These are phyloP conservation scores for Lactarius indigo DNA, from an alignment of 768 basidiomycete species.

Conservation along the genomic window DNA sequence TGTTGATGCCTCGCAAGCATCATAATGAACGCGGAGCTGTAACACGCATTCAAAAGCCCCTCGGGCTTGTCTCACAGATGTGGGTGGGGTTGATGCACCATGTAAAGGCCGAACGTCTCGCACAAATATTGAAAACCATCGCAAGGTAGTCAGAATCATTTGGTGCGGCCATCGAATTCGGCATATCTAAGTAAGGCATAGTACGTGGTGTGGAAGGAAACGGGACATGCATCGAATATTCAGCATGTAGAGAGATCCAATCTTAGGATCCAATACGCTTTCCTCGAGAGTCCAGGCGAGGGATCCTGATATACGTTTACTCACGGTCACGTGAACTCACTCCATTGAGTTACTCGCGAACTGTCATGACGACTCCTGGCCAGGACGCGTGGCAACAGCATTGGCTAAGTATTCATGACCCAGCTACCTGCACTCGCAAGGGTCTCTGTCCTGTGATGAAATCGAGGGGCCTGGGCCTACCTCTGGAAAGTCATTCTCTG, in stretches of 20 bases:
- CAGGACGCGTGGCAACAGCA: slow-evolving; percentile 17
- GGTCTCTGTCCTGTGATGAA: slow-evolving; percentile 74
- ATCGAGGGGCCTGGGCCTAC: slow-evolving; percentile 40
- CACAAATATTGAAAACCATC: slow-evolving; percentile 43
- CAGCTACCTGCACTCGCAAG: slow-evolving; percentile 57
- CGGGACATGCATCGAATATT: slow-evolving; percentile 58
- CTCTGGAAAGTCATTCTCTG: slow-evolving; percentile 64
- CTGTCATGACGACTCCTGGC: background rate
- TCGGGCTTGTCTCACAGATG: slow-evolving; percentile 74
- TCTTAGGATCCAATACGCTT: slow-evolving; percentile 54
- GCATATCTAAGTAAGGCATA: slow-evolving; percentile 51
- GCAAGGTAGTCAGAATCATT: slow-evolving; percentile 63
- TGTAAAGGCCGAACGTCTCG: slow-evolving; percentile 38
- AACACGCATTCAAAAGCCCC: slow-evolving; percentile 54
- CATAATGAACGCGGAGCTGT: slow-evolving; percentile 44
- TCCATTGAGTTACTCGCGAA: background rate
- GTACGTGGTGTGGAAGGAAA: slow-evolving; percentile 51
- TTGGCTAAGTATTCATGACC: slow-evolving; percentile 50
- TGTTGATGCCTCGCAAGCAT: slow-evolving; percentile 35
- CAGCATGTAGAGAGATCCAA: slow-evolving; percentile 55
- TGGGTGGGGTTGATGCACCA: slow-evolving; percentile 61
- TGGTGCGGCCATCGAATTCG: slow-evolving; percentile 54
- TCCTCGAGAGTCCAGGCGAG: slow-evolving; percentile 34
- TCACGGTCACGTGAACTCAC: background rate
- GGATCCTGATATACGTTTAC: background rate